These are phyloP conservation scores for Aureobasidium sp. DNA, from an alignment of 2,329 filamentous ascomycete genomes.

Conservation along the genomic window DNA sequence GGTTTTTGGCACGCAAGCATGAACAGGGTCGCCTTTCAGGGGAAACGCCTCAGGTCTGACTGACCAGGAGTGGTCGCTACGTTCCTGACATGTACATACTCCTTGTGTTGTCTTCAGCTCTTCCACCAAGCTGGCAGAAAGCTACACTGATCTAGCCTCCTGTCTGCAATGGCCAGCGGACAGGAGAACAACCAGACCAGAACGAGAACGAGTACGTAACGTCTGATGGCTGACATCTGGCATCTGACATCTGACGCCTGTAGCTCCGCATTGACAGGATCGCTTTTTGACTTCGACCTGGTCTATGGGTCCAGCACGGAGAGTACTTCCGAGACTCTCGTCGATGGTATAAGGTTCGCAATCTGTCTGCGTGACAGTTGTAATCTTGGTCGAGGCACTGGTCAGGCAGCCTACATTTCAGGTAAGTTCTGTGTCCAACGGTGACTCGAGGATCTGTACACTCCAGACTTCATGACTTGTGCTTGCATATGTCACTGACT, in stretches of 20 bases:
- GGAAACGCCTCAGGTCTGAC: not conserved
- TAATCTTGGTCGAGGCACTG: not conserved
- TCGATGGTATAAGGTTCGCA: not conserved
- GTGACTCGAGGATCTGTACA: not conserved
- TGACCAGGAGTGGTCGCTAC: not conserved
- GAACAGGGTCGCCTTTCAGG: not conserved
- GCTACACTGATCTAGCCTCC: no score
- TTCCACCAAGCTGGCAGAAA: no score
- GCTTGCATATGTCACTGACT: not conserved
- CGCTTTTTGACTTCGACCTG: no score
- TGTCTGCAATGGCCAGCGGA: no score
- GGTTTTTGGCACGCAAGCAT: no score
- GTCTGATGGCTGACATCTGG: no score
- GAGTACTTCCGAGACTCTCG: not conserved
- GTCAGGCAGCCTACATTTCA: not conserved
- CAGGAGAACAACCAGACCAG: no score
- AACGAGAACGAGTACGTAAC: no score
- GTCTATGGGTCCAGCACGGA: not conserved
- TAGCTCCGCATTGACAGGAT: no score
- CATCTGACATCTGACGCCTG: no score
- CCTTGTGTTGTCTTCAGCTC: not conserved
- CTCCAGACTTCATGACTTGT: not conserved
- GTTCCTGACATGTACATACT: not conserved
- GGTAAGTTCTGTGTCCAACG: no score
- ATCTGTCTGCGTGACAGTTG: not conserved